These are phyloP conservation scores for Aspergillus saccharolyticus DNA, from an alignment of 495 filamentous ascomycete species.

Conservation along the genomic window DNA sequence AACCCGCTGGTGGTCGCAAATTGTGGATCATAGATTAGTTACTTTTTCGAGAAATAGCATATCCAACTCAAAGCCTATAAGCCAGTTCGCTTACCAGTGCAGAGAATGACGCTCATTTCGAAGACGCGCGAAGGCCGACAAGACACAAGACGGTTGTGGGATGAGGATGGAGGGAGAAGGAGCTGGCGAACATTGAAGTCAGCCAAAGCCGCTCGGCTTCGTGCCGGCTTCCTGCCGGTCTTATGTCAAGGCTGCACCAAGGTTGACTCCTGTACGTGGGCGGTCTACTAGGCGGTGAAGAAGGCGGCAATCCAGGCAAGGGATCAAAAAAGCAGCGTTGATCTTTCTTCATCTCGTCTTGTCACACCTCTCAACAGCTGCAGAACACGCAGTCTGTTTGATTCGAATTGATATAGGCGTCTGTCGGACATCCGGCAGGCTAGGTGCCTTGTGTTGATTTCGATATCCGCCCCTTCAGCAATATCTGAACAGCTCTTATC, in stretches of 20 bases:
- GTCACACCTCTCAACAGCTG: background rate
- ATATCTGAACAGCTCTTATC: background rate
- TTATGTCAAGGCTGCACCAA: slow-evolving; percentile 2
- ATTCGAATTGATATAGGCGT: background rate
- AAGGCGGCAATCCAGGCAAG: slow-evolving; percentile 6
- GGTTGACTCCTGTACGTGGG: slow-evolving; percentile 13
- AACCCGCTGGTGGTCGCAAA: slow-evolving; percentile 62
- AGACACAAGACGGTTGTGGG: background rate
- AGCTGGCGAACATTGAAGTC: background rate
- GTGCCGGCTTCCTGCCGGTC: slow-evolving; percentile 22
- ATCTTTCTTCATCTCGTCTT: background rate
- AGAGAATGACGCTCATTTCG: slow-evolving; percentile 81
- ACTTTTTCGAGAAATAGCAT: background rate
- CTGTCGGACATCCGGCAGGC: background rate
- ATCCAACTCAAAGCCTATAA: background rate
- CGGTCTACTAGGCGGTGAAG: slow-evolving; percentile 17
- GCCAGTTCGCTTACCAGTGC: slow-evolving; percentile 60
- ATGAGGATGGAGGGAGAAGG: slow-evolving; percentile 2
- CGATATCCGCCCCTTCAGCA: background rate
- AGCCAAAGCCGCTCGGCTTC: slow-evolving; percentile 6
- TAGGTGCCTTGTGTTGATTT: background rate
- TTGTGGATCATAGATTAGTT: slow-evolving; percentile 7
- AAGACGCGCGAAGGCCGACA: background rate
- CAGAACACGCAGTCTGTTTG: background rate
- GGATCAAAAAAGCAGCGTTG: background rate